Base-by-base conservation (phyloP, 352 stramenopile species). In the Phytophthora hybrid region DNA sequence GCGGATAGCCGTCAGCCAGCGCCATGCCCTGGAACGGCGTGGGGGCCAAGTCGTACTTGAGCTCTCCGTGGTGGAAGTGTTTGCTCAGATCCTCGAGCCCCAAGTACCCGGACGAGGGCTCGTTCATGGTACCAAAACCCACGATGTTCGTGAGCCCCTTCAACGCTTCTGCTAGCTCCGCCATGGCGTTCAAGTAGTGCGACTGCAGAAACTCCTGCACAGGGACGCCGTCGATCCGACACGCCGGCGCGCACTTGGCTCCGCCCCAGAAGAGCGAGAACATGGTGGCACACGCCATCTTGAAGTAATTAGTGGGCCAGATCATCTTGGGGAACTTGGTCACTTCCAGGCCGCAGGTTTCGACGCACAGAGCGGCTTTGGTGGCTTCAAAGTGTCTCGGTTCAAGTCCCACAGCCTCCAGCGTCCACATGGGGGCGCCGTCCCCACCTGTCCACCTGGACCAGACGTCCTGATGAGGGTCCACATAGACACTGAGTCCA, bases 391-490 rank as follows among this genome's bases (percentile, higher is more conserved):
- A 95, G 57, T 94, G 51, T 8, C 84, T 72, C 11, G 92, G 86
- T 18, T 97, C 79, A 21, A 98, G 81, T 2, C 93, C 93, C 0
- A 96, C 74, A 10, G 68, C 58, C 67, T 95, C 84, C 6, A 98
- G 80, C 32, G 93, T 98, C 93, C 93, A 98, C 59, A 96, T 73
- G 0, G 93, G 93, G 4, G 93, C 91, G 19, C 93, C 93, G 66
- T 98, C 92, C 1, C 93, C 93, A 19, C 93, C 93, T 0, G 92
- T 97, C 82, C 84, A 98, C 18, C 93, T 85, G 18, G 88, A 96
- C 92, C 92, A 98, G 23, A 97, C 92, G 69, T 98, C 93, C 79
- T 98, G 93, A 63, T 98, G 93, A 8, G 89, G 91, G 57, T 98
- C 91, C n/a, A 98, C 85, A 63, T 95, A 97, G 21, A 98, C 76